Conservation (phyloP, 1,284 basidiomycete species). For the Wallemia mellicola region DNA sequence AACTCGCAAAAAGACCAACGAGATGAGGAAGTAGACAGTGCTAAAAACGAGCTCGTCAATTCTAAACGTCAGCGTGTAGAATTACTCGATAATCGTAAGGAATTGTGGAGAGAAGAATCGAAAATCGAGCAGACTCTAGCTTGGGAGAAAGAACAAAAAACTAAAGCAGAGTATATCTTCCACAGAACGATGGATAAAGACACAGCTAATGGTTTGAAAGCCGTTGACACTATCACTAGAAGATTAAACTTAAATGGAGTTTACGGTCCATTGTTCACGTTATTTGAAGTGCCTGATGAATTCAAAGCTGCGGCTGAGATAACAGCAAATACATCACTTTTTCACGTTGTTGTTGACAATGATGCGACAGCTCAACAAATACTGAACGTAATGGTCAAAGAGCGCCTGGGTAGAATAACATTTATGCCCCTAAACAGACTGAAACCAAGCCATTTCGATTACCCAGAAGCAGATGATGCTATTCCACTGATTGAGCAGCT, state of each 20-base stretch:
- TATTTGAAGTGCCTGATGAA: slow-evolving; percentile 73
- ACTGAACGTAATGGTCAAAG: slow-evolving; percentile 69
- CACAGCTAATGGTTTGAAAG: slow-evolving; percentile 54
- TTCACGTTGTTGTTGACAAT: slow-evolving; percentile 90
- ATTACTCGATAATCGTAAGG: slow-evolving; percentile 15
- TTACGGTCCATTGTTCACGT: slow-evolving; percentile 72
- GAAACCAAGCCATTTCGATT: slow-evolving; percentile 30
- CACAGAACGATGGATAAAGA: slow-evolving; percentile 91
- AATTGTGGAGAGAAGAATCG: slow-evolving; percentile 80
- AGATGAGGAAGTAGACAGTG: slow-evolving; percentile 1
- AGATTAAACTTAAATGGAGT: slow-evolving; percentile 40
- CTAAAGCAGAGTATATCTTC: slow-evolving; percentile 43
- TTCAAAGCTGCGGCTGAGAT: slow-evolving; percentile 84
- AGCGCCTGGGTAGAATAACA: slow-evolving; percentile 76
- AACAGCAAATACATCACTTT: slow-evolving; percentile 78
- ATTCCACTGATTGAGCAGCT: slow-evolving; percentile 65
- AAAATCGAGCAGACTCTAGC: slow-evolving; percentile 47
- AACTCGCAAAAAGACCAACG: neutral
- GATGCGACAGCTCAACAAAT: slow-evolving; percentile 69
- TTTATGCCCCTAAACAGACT: slow-evolving; percentile 98
- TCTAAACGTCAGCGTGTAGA: neutral
- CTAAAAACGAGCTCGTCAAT: slow-evolving; percentile 2
- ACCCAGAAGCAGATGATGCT: slow-evolving; percentile 57
- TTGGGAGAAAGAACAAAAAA: slow-evolving; percentile 48
- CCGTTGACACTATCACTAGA: slow-evolving; percentile 52